A percentile compares a stretch with the other conserved stretches of the same genome.
These are phyloP conservation scores for Penicillium sp. DNA, from an alignment of 2,329 filamentous ascomycete genomes.

Conservation along the genomic window DNA sequence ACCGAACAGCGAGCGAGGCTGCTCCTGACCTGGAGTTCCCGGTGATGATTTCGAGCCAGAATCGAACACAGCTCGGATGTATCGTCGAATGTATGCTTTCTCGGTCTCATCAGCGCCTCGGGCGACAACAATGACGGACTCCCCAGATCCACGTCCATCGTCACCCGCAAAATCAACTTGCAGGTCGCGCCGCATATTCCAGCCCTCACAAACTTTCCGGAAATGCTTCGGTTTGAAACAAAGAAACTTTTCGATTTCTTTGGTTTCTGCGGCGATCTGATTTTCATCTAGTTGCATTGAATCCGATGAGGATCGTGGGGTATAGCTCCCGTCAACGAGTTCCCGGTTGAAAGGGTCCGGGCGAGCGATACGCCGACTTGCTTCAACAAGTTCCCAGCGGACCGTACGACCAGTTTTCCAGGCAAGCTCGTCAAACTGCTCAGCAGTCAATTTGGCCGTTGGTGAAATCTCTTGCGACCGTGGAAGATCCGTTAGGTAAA, in stretches of 20 bases:
- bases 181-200: conserved; percentile 86
- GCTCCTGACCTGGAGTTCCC: conserved; percentile 8
- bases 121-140: conserved; percentile 71
- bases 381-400: conserved; percentile 78
- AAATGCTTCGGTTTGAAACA: conserved; percentile 74
- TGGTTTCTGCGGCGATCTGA: conserved; percentile 73
- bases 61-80: conserved; percentile 53
- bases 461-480: conserved; percentile 52
- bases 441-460: conserved; percentile 37
- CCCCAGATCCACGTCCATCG: conserved; percentile 73
- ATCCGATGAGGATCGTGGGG: conserved; percentile 74
- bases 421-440: conserved; percentile 64
- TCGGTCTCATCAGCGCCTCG: conserved; percentile 66
- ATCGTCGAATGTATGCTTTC: conserved; percentile 56
- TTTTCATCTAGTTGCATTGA: conserved; percentile 68
- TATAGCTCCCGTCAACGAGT: conserved; percentile 71
- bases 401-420: conserved; percentile 79
- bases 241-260: conserved; percentile 77
- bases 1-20: conserved; percentile 53
- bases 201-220: conserved; percentile 73
- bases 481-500: conserved; percentile 75
- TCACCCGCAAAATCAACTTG: conserved; percentile 88
- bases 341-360: conserved; percentile 72
- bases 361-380: conserved; percentile 69
- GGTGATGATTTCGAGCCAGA: conserved; percentile 22